Evolutionary conservation across 768 basidiomycete species (phyloP).

Genomic region (Trichaptum fuscoviolaceum): DNA sequence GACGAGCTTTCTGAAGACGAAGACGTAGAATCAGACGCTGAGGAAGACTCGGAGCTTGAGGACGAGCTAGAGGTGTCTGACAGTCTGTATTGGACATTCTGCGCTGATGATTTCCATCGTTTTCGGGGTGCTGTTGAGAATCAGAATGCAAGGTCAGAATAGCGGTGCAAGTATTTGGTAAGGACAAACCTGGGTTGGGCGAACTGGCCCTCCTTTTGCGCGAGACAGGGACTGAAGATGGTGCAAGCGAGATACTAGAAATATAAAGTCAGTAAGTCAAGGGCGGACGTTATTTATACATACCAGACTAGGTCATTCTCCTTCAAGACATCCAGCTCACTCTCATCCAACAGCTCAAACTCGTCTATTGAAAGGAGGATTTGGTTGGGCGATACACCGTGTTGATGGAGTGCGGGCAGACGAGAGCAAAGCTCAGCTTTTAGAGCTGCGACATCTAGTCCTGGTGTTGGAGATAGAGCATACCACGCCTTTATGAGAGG

Average conservation of each 20-base stretch:
- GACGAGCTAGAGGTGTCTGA: neutral
- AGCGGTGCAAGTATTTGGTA: neutral
- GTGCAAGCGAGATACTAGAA: neutral
- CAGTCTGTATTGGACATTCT: neutral
- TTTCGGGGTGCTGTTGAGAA: neutral
- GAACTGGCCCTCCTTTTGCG: neutral
- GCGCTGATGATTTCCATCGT: neutral
- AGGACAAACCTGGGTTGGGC: neutral
- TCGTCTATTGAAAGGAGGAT: constrained; percentile 24
- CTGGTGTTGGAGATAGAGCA: constrained; percentile 16
- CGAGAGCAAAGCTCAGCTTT: constrained; percentile 21
- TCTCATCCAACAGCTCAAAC: constrained; percentile 25
- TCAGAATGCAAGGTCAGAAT: neutral
- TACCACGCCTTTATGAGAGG: constrained; percentile 25
- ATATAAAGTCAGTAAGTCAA: neutral
- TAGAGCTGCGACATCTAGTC: constrained; percentile 19
- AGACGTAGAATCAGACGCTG: neutral
- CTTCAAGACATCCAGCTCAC: constrained; percentile 22
- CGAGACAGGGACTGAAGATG: neutral
- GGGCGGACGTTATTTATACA: neutral
- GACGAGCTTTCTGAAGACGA: constrained; percentile 8
- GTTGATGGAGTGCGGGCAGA: constrained; percentile 12
- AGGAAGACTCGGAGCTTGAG: neutral
- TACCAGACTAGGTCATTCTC: constrained; percentile 27
- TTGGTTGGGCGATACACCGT: constrained; percentile 10